Evolutionary conservation across 352 stramenopile species (phyloP).

Genomic region (Globisporangium recalcitrans): DNA sequence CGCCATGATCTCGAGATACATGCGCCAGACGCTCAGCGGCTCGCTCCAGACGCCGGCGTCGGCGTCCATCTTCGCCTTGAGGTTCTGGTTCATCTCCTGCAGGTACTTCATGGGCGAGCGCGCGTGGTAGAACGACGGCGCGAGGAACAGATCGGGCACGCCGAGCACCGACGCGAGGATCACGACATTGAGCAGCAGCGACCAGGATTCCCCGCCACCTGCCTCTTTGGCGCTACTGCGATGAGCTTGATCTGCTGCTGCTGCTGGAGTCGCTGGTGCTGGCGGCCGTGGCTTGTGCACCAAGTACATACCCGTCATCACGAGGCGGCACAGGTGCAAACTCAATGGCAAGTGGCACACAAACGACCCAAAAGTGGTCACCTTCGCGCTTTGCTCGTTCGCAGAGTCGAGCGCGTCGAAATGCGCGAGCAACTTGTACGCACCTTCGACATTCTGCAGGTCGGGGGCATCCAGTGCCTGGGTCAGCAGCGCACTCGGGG

Average conservation of each 20-base stretch:
- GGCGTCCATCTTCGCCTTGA: conserved; percentile 61
- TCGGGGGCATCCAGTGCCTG: conserved; percentile 68
- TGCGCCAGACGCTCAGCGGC: conserved; percentile 62
- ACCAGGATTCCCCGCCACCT: conserved; percentile 28
- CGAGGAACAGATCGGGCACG: conserved; percentile 64
- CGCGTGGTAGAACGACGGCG: conserved; percentile 78
- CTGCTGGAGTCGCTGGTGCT: background rate
- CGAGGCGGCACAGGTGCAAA: conserved; percentile 64
- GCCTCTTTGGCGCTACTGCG: background rate
- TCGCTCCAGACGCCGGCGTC: conserved; percentile 72
- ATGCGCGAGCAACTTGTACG: conserved; percentile 67
- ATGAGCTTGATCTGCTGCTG: background rate
- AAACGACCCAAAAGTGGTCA: conserved; percentile 76
- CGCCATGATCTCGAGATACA: conserved; percentile 57
- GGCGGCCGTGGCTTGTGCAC: conserved; percentile 21
- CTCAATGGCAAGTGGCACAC: conserved; percentile 74
- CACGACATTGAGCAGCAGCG: conserved; percentile 49
- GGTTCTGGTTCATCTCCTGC: conserved; percentile 71
- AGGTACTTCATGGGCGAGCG: conserved; percentile 57
- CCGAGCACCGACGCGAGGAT: conserved; percentile 64
- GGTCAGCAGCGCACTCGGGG: conserved; percentile 57
- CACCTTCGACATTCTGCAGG: conserved; percentile 60
- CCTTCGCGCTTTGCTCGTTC: conserved; percentile 45
- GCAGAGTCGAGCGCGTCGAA: conserved; percentile 65
- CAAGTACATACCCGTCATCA: conserved; percentile 60